Evolutionary conservation across 75 land plant genomes (phyloP).

Genomic region (Chamaecyparis obtusa): DNA sequence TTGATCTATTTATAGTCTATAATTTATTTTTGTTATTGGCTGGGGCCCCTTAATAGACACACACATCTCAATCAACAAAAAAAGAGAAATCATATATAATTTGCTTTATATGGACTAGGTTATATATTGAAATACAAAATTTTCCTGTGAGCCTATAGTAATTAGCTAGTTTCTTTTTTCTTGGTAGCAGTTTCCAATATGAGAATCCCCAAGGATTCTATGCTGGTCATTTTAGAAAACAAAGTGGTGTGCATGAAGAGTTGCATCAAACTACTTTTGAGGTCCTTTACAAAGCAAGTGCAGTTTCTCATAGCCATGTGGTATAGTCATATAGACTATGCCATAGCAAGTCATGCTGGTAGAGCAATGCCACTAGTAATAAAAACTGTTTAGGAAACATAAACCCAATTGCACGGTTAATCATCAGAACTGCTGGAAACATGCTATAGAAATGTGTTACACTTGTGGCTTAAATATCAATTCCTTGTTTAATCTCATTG

Average conservation of each 20-base stretch:
- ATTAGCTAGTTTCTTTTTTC: background rate
- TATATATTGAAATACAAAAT: background rate
- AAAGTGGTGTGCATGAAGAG: background rate
- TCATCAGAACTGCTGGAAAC: too few species aligned
- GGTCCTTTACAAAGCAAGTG: background rate
- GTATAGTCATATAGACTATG: background rate
- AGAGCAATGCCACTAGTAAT: background rate
- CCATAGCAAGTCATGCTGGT: background rate
- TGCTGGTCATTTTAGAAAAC: background rate
- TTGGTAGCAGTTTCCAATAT: constrained; percentile 4
- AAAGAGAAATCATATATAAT: too few species aligned
- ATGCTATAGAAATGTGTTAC: too few species aligned
- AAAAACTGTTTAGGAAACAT: too few species aligned
- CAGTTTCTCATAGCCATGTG: background rate
- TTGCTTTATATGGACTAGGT: background rate
- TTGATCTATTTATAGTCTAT: too few species aligned
- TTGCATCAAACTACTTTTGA: background rate
- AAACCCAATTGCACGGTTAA: too few species aligned
- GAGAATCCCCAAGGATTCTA: background rate
- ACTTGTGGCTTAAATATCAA: too few species aligned
- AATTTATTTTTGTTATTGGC: too few species aligned
- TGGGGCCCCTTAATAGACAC: too few species aligned
- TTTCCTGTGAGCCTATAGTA: background rate
- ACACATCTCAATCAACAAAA: too few species aligned
- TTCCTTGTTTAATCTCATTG: too few species aligned